These are phyloP conservation scores for Nicotiana sylvestris DNA, from an alignment of 257 asterid genomes.

Conservation along the genomic window DNA sequence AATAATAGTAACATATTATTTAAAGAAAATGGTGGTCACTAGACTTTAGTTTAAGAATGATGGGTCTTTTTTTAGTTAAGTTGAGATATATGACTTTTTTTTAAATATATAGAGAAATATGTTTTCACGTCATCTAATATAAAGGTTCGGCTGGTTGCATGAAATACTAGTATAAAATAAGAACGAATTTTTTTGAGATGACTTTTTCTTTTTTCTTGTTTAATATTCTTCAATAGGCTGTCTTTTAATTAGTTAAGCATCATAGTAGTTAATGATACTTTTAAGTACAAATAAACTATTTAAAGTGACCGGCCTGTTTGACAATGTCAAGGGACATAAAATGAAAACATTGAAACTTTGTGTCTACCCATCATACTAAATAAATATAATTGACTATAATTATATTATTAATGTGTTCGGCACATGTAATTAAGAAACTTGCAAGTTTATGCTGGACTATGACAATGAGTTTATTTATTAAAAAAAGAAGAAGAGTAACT, in stretches of 20 bases:
- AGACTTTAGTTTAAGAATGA: not conserved
- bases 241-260: not conserved
- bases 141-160: not conserved
- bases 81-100: not conserved
- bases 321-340: not conserved
- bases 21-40: no score
- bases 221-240: not conserved
- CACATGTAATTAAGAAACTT: conserved; percentile 2
- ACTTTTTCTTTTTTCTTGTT: not conserved
- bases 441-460: not conserved
- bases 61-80: not conserved
- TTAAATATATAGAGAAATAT: not conserved
- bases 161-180: not conserved
- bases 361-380: not conserved
- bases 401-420: not conserved
- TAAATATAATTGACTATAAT: not conserved
- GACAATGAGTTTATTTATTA: not conserved
- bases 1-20: no score
- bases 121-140: not conserved
- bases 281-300: not conserved
- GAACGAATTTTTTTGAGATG: not conserved
- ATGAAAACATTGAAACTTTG: not conserved
- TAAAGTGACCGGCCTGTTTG: conserved; percentile 3
- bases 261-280: not conserved
- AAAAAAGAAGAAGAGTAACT: not conserved